phyloP scores from a whole-genome alignment of 129 eudicot species.

The Deinandra increscens region DNA sequence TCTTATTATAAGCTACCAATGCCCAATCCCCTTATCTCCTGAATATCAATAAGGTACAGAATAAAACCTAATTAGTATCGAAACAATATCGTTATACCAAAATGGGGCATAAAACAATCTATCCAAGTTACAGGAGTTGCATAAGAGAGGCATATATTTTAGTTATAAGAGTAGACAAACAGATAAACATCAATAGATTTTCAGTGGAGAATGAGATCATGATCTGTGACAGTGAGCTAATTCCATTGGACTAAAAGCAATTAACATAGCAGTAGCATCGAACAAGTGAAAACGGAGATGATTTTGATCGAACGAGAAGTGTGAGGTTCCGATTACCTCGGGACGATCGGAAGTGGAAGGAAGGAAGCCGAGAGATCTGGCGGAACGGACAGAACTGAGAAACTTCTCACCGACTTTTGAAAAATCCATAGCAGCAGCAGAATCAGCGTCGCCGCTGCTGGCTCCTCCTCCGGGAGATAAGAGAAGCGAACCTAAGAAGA shows the following conservation, averaged over 20 bases:
- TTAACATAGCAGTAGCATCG: not conserved
- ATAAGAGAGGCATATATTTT: not conserved
- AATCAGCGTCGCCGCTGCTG: constrained; percentile 11
- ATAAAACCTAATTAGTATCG: constrained; percentile 12
- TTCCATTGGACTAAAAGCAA: not conserved
- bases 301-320: not conserved
- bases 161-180: not conserved
- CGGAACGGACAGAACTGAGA: constrained; percentile 91
- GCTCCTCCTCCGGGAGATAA: constrained; percentile 52
- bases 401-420: constrained; percentile 96
- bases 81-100: not conserved
- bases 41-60: constrained; percentile 1
- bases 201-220: constrained; percentile 3
- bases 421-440: constrained; percentile 68
- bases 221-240: constrained; percentile 21
- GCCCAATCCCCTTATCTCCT: constrained; percentile 16
- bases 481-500: constrained; percentile 66
- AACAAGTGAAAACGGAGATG: not conserved
- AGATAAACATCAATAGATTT: not conserved
- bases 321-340: constrained; percentile 44
- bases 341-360: constrained; percentile 86
- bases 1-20: constrained; percentile 15
- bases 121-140: constrained; percentile 1
- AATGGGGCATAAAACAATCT: constrained; percentile 3
- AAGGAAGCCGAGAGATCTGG: constrained; percentile 78